Evolutionary conservation across 2,329 filamentous ascomycete species (phyloP).

Genomic region (Aspergillus neoniger): DNA sequence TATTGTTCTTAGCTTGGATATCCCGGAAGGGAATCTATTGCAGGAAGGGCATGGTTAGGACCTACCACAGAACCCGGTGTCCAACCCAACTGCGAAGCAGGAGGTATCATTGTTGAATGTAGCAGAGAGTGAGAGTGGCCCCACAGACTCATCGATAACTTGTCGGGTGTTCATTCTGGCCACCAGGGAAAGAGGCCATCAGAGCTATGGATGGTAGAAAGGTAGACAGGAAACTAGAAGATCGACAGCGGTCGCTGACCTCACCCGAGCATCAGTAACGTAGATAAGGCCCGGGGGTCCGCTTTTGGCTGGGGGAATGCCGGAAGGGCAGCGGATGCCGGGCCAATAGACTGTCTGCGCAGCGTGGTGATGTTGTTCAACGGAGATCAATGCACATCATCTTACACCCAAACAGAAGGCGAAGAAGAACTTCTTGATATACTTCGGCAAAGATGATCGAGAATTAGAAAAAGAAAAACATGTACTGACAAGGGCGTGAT

Average conservation of each 20-base stretch:
- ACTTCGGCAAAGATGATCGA: no score
- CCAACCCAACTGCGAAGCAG: constrained; percentile 83
- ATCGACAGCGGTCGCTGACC: constrained; percentile 16
- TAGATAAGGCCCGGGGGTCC: constrained; percentile 8
- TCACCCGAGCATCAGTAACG: constrained; percentile 2
- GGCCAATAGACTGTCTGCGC: neutral
- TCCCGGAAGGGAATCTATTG: constrained; percentile 5
- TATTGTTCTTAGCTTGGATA: constrained; percentile 21
- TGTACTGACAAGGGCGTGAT: constrained; percentile 10
- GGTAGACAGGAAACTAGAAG: constrained; percentile 1
- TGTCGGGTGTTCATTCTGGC: constrained; percentile 81
- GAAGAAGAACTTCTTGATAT: neutral
- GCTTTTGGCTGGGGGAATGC: constrained; percentile 3
- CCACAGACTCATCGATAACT: constrained; percentile 74
- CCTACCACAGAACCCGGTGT: constrained; percentile 82
- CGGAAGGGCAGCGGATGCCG: neutral
- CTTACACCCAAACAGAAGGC: neutral
- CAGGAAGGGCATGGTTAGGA: constrained; percentile 15
- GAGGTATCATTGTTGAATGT: constrained; percentile 83
- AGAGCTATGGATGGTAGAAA: constrained; percentile 2
- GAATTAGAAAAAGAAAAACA: neutral
- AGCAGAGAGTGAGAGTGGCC: constrained; percentile 75
- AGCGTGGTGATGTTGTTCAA: neutral
- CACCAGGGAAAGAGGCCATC: constrained; percentile 7
- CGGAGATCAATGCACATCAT: neutral